Base-by-base conservation (phyloP, 2,329 filamentous ascomycete genomes). In the Aureobasidium sp. region DNA sequence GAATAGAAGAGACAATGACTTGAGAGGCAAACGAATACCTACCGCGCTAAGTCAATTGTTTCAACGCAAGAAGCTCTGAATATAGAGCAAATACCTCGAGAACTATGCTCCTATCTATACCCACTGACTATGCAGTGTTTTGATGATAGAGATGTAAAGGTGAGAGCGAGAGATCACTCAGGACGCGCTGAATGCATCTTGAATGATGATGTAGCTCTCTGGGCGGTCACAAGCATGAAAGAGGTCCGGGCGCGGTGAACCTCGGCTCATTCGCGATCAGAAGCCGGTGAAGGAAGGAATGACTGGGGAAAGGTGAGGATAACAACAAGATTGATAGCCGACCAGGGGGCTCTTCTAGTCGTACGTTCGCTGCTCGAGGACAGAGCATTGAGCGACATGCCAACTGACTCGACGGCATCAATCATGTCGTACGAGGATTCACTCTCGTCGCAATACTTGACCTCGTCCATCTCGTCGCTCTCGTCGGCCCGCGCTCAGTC, bases 381-480 rank as follows among this genome's bases (percentile, higher is more conserved):
- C 15, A 41, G 20, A 24, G 39, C 15, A 24, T 44, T 20, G 53
- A 44, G 53, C 55, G 43, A n/a, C 56, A 73, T 72, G 70, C 67
- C 70, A n/a, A 67, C 67, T 29, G 69, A 67, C 27, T 69, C 66
- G 53, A 63, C 64, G 56, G 66, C 63, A 17, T 62, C 64, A 37
- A 63, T 66, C 57, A 77, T 78, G 69, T 71, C 74, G 69, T 81
- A 80, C 65, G 69, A 80, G 75, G 74, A 80, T 68, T 72, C 74
- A 65, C 68, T 79, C 68, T 81, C 81, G 69, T 83, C 86, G 66
- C 82, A 83, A 70, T 77, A 81, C 64, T 78, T 86, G 64, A 84
- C 87, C 46, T 84, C 84, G 62, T 90, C 90, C 65, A 84, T 89
- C 68, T 85, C 87, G 60, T 89, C 86, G 63, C 79, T 90, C 53